Base-by-base conservation (phyloP, 139 green algal genomes). In the Coelastrella sp. region DNA sequence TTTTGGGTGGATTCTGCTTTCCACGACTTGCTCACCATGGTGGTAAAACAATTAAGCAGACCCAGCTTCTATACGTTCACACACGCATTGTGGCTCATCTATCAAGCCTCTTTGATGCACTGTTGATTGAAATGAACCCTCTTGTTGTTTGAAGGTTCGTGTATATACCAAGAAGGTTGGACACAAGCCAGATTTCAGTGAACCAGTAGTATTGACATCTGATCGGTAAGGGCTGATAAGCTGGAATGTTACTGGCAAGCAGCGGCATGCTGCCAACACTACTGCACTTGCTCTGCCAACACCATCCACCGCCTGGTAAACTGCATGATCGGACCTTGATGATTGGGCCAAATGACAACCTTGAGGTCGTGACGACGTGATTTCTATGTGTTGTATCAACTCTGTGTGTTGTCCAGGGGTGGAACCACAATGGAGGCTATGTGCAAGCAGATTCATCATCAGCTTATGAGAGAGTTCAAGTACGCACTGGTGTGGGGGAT, bases 161-260 rank as follows among this genome's bases (percentile, higher is more conserved):
- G 95, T 98, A 30, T 99, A 98, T 93, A 99, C 98, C 57, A 99
- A 99, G 86, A 97, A 96, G 86, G 90, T 91, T 43, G 96, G 96
- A 1, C 77, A 93, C 67, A 98, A 97, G 86, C 97, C 98, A 23
- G 98, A 99, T 89, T 99, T 99, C 88, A 86, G 80, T 0, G 96
- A 99, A 34, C 97, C 97, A 5, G 93, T 99, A 32, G 93, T 99
- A 40, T 84, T 98, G 15, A 96, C 92, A 13, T 79, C 81, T 4
- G 96, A 99, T 86, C 64, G 86, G 72, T 82, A 32, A 25, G 75
- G 69, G 11, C 45, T n/a, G n/a, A n/a, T n/a, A n/a, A n/a, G n/a
- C n/a, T n/a, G n/a, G n/a, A n/a, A n/a, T n/a, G n/a, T n/a, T n/a
- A n/a, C n/a, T n/a, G n/a, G n/a, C n/a, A n/a, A n/a, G n/a, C n/a